Percentiles rank a stretch among this genome's conserved stretches.
These are phyloP conservation scores for Leishmania major DNA, from an alignment of 208 protist species.

Conservation along the genomic window DNA sequence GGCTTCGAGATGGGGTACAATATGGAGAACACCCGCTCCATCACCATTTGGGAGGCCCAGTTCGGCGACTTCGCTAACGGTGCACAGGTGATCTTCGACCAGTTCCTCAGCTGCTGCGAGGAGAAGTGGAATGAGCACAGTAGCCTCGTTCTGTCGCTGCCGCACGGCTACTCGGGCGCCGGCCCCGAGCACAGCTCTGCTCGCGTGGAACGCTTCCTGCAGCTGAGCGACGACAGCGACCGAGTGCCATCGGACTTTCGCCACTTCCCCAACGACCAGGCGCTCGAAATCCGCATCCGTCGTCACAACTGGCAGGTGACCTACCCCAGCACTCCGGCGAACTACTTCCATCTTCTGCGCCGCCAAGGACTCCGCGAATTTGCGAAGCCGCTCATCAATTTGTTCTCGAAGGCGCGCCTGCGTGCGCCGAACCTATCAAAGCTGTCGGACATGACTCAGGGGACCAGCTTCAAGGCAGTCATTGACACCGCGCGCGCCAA, in stretches of 20 bases:
- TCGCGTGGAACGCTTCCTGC: conserved; percentile 98
- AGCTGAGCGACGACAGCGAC: conserved; percentile 94
- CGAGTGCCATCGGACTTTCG: conserved; percentile 73
- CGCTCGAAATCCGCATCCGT: conserved; percentile 79
- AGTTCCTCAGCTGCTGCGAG: conserved; percentile 93
- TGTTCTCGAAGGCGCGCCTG: conserved; percentile 93
- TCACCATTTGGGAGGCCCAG: conserved; percentile 99
- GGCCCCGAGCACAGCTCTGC: conserved; percentile 98
- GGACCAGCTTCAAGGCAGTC: conserved; percentile 60
- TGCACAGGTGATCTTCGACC: conserved; percentile 99
- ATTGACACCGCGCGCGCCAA: conserved; percentile 25
- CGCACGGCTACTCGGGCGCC: conserved; percentile 98
- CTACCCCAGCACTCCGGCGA: conserved; percentile 97
- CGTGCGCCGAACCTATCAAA: conserved; percentile 90
- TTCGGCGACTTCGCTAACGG: conserved; percentile 99
- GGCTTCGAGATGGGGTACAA: conserved; percentile 98
- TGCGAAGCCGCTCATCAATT: conserved; percentile 97
- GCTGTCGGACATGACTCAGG: conserved; percentile 74
- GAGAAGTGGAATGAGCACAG: conserved; percentile 96
- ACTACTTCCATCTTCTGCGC: conserved; percentile 99
- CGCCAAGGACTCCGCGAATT: conserved; percentile 97
- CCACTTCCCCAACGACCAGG: conserved; percentile 53
- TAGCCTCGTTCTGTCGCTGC: conserved; percentile 96
- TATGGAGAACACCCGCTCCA: conserved; percentile 92
- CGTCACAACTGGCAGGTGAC: conserved; percentile 94